These are phyloP conservation scores for Euryodendron excelsum DNA, from an alignment of 148 eudicot species.

Conservation along the genomic window DNA sequence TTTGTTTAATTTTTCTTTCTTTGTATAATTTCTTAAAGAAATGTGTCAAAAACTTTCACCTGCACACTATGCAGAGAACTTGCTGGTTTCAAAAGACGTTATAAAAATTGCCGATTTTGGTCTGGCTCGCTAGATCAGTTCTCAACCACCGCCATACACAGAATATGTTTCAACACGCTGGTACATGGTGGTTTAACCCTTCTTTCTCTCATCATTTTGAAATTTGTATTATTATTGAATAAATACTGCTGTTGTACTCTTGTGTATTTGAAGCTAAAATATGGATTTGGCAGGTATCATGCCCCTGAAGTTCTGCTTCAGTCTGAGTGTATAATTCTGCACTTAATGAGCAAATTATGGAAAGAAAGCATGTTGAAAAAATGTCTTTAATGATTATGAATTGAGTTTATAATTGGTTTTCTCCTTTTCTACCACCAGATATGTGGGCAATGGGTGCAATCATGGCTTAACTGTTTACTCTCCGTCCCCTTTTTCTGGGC, in stretches of 20 bases:
- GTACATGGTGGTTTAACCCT: slow-evolving; percentile 26
- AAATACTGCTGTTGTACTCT: not conserved
- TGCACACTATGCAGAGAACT: slow-evolving; percentile 50
- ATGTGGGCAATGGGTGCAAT: slow-evolving; percentile 99
- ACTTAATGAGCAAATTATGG: slow-evolving; percentile 58
- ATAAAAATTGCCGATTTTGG: slow-evolving; percentile 97
- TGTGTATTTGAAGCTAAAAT: slow-evolving; percentile 1
- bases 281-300: slow-evolving; percentile 65
- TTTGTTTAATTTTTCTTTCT: no score
- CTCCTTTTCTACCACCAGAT: slow-evolving; percentile 38
- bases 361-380: not conserved
- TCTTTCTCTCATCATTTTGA: not conserved
- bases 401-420: not conserved
- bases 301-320: slow-evolving; percentile 97
- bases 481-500: slow-evolving; percentile 91
- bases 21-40: no score
- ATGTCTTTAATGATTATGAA: not conserved
- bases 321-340: slow-evolving; percentile 77
- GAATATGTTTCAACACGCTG: slow-evolving; percentile 95
- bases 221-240: not conserved
- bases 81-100: slow-evolving; percentile 71
- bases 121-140: slow-evolving; percentile 85
- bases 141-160: slow-evolving; percentile 81
- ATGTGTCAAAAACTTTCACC: no score
- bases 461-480: slow-evolving; percentile 86